Base-by-base conservation (phyloP, 1,284 basidiomycete species). In the Cutaneotrichosporon dermatis region DNA sequence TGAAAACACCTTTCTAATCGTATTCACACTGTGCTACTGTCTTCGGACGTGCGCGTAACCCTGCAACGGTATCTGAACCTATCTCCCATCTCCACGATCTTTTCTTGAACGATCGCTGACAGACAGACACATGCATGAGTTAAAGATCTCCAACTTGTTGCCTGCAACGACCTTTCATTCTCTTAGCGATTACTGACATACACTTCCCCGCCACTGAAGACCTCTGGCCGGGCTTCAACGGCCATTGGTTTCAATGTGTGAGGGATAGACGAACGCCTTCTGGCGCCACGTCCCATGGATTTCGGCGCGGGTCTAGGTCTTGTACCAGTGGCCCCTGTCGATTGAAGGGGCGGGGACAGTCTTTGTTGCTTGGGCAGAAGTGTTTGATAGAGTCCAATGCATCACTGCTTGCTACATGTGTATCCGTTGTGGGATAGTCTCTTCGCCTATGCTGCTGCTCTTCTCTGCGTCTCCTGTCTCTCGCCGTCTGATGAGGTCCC, bases 11-110 rank as follows among this genome's bases (percentile, higher is more conserved):
- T 66, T 68, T 64, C 72, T 77, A 77, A 77, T 77, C 75, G 71
- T 77, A 77, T 77, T 77, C 75, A 77, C 75, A 77, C 75, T 77
- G 71, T 74, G 73, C 64, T 53, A 74, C 50, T 55, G 63, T 69
- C 70, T 70, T 64, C 60, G 66, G 70, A 68, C 69, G 69, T 71
- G 71, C 69, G 70, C 71, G 64, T 61, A 73, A 56, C 63, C 72
- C 67, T 71, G 69, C 75, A 77, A 77, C 75, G 75, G 75, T 77
- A 77, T 76, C 75, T 66, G 75, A 77, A 66, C 68, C 59, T 59
- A 52, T 52, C 46, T 35, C 52, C 37, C 25, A 25, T 35, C 36
- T 36, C 35, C 16, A n/a, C 37, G 44, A 48, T 57, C 35, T 40
- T 40, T 25, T 2, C 2, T 46, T 41, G 48, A 43, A 60, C 33